A percentile compares a stretch with the other conserved stretches of the same genome.
phyloP scores from a whole-genome alignment of 345 rosid genomes.

The Ricinus communis region DNA sequence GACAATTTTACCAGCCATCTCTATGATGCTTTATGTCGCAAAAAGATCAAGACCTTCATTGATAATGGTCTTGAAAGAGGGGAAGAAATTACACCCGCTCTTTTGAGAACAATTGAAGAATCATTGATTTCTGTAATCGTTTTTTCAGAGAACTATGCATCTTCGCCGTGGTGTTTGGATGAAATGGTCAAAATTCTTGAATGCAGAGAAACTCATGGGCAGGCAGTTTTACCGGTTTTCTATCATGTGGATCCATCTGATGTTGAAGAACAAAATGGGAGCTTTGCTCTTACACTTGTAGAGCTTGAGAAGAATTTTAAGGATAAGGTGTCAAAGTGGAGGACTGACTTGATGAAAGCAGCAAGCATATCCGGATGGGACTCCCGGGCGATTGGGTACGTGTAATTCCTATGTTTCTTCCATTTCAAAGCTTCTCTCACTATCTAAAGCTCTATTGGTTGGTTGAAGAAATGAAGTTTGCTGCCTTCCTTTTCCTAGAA shows the following conservation, averaged over 20 bases:
- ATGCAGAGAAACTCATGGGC: constrained; percentile 2
- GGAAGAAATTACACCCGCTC: background rate
- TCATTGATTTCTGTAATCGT: background rate
- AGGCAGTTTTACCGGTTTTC: background rate
- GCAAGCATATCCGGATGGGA: background rate
- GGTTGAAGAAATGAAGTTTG: background rate
- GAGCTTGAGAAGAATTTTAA: background rate
- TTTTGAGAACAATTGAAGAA: constrained; percentile 4
- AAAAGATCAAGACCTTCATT: background rate
- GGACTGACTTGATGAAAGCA: background rate
- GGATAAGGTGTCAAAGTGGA: background rate
- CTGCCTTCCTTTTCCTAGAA: background rate
- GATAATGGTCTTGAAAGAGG: background rate
- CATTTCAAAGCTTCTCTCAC: background rate
- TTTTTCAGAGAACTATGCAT: constrained; percentile 1
- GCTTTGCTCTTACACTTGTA: background rate
- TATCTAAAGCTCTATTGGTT: background rate
- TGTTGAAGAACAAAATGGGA: background rate
- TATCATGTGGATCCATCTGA: background rate
- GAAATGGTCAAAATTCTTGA: background rate
- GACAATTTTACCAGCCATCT: constrained; percentile 3
- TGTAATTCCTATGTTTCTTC: background rate
- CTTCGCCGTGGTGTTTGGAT: constrained; percentile 3
- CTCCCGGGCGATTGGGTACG: background rate
- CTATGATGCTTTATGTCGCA: background rate